Conservation (phyloP, 2,329 filamentous ascomycete species). For the Ceratocystis ficicola region DNA sequence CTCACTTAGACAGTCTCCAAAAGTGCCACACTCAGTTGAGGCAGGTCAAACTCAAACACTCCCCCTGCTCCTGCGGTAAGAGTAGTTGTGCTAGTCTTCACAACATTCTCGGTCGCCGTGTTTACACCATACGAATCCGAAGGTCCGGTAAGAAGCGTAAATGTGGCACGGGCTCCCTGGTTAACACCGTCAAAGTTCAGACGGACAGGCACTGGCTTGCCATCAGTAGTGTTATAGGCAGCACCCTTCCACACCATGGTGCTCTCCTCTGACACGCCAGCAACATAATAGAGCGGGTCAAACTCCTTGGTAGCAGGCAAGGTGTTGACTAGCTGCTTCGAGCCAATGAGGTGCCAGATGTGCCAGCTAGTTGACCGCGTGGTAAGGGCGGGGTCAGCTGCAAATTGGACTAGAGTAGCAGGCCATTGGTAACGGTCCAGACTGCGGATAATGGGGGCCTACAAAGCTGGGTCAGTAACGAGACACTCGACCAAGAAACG, state of each 20-base stretch:
- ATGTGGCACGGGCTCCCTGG: conserved; percentile 31
- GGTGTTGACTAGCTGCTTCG: conserved; percentile 36
- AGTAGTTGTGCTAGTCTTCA: conserved; percentile 32
- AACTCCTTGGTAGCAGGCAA: conserved; percentile 35
- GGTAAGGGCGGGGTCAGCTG: conserved; percentile 37
- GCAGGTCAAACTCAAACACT: conserved; percentile 40
- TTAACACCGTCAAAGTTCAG: conserved; percentile 36
- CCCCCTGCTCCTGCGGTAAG: conserved; percentile 36
- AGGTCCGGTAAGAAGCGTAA: conserved; percentile 37
- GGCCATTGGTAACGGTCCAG: conserved; percentile 41
- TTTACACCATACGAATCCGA: conserved; percentile 35
- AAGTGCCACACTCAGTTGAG: conserved; percentile 44
- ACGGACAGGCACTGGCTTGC: conserved; percentile 35
- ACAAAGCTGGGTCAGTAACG: not conserved
- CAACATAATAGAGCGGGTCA: conserved; percentile 39
- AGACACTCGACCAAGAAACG: not conserved
- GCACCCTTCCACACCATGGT: conserved; percentile 40
- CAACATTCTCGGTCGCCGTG: conserved; percentile 37
- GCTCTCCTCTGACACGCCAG: conserved; percentile 35
- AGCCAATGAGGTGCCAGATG: conserved; percentile 39
- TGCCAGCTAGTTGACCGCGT: conserved; percentile 41
- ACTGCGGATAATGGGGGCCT: conserved; percentile 38
- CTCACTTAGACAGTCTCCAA: conserved; percentile 32
- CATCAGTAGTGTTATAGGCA: conserved; percentile 40
- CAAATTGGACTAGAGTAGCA: conserved; percentile 40